These are phyloP conservation scores for Neonothopanus nambi DNA, from an alignment of 1,284 basidiomycete genomes.

Conservation along the genomic window DNA sequence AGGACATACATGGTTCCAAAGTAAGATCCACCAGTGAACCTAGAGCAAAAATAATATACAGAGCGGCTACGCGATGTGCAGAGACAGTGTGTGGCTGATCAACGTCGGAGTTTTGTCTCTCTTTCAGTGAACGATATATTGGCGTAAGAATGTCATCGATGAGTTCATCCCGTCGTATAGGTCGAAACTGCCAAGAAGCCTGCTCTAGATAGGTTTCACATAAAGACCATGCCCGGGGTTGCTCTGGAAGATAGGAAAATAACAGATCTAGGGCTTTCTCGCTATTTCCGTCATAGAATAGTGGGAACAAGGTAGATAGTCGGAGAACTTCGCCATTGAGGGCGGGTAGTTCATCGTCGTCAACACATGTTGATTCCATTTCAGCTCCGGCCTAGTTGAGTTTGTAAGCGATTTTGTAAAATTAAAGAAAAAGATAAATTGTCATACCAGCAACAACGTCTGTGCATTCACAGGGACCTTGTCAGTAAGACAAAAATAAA, in stretches of 20 bases:
- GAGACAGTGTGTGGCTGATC: conserved; percentile 31
- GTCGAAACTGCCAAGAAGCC: conserved; percentile 58
- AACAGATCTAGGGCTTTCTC: conserved; percentile 42
- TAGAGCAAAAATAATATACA: conserved; percentile 60
- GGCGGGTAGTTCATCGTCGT: conserved; percentile 35
- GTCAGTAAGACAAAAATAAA: background rate
- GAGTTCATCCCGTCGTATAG: conserved; percentile 64
- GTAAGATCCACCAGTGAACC: conserved; percentile 67
- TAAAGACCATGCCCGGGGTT: conserved; percentile 60
- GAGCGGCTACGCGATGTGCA: conserved; percentile 55
- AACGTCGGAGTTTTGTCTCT: conserved; percentile 32
- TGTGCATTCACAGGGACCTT: conserved; percentile 21
- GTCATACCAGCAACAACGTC: conserved; percentile 50
- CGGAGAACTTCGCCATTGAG: conserved; percentile 41
- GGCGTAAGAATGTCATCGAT: conserved; percentile 63
- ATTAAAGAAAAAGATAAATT: background rate
- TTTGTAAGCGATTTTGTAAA: background rate
- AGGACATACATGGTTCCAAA: conserved; percentile 48
- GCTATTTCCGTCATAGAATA: conserved; percentile 37
- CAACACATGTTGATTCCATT: conserved; percentile 32
- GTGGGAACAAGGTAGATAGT: conserved; percentile 46
- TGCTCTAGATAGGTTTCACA: conserved; percentile 71
- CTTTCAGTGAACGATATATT: conserved; percentile 54
- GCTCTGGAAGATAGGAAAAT: conserved; percentile 48
- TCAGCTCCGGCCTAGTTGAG: conserved; percentile 50